A percentile compares a stretch with the other conserved stretches of the same genome.
Conservation (phyloP, 768 basidiomycete genomes). For the Leucocoprinus birnbaumii region DNA sequence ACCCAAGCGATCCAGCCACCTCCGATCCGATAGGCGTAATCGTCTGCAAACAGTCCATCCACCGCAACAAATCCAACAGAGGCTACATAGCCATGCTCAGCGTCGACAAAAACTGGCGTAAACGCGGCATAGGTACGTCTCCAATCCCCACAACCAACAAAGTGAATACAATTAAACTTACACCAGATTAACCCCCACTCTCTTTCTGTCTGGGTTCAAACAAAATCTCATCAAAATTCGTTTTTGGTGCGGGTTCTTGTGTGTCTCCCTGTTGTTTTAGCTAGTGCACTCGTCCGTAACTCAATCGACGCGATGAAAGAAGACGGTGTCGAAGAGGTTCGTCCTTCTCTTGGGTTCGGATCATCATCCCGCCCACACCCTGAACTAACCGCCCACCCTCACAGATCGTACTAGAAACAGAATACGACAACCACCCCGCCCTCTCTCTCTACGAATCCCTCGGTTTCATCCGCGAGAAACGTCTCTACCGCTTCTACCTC, state of each 20-base stretch:
- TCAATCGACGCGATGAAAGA: constrained; percentile 84
- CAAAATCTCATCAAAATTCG: constrained; percentile 30
- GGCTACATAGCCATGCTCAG: constrained; percentile 99
- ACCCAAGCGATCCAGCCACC: constrained; percentile 39
- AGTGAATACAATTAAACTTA: too few species aligned
- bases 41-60: constrained; percentile 95
- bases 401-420: constrained; percentile 93
- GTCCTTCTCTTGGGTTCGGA: constrained; percentile 19
- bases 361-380: constrained; percentile 1
- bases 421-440: constrained; percentile 88
- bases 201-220: too few species aligned
- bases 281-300: constrained; percentile 78
- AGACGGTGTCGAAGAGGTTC: constrained; percentile 83
- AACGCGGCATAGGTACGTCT: constrained; percentile 86
- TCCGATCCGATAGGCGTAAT: constrained; percentile 83
- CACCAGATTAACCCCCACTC: too few species aligned
- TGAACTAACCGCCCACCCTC: constrained; percentile 4
- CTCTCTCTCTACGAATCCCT: constrained; percentile 87
- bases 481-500: constrained; percentile 91
- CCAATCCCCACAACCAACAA: too few species aligned
- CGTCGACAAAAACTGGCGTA: constrained; percentile 79
- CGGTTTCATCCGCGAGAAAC: constrained; percentile 95
- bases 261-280: constrained; percentile 40
- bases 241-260: constrained; percentile 39
- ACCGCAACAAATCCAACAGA: constrained; percentile 69